Conservation (phyloP, 108 stramenopile genomes). For the Fistulifera solaris region DNA sequence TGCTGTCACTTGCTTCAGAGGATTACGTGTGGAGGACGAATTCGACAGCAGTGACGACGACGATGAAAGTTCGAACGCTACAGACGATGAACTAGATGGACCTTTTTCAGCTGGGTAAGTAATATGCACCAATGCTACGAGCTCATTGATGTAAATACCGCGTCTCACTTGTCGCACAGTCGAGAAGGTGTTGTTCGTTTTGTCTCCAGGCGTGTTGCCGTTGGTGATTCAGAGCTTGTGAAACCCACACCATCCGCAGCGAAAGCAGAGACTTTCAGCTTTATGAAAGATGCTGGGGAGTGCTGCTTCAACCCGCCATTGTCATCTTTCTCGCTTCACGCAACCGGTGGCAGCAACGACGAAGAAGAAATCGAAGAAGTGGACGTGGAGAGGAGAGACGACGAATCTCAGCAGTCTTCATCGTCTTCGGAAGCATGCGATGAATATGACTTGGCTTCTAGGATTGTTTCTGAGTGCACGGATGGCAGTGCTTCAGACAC, state of each 20-base stretch:
- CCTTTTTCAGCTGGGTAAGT: too few species aligned
- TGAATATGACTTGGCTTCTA: neutral
- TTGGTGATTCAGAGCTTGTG: too few species aligned
- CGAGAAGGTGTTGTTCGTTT: slow-evolving; percentile 8
- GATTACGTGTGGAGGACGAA: slow-evolving; percentile 12
- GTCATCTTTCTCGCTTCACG: too few species aligned
- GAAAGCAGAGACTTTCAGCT: neutral
- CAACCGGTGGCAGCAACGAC: neutral
- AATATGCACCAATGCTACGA: too few species aligned
- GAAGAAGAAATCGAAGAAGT: slow-evolving; percentile 4
- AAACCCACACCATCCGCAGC: too few species aligned
- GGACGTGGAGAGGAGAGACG: slow-evolving; percentile 3
- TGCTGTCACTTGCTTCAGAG: slow-evolving; percentile 23
- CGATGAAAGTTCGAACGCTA: neutral
- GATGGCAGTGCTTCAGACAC: neutral
- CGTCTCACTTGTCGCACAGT: too few species aligned
- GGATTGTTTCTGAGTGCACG: neutral
- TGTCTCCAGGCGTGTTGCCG: neutral
- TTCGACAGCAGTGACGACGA: slow-evolving; percentile 5
- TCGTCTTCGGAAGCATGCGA: neutral
- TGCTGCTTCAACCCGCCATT: too few species aligned
- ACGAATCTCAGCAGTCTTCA: neutral
- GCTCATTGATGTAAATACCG: too few species aligned
- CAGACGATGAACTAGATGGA: slow-evolving; percentile 4
- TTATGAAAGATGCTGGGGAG: neutral